Conservation (phyloP, 805 yeast species). For the Tetrapisispora fleetii region DNA sequence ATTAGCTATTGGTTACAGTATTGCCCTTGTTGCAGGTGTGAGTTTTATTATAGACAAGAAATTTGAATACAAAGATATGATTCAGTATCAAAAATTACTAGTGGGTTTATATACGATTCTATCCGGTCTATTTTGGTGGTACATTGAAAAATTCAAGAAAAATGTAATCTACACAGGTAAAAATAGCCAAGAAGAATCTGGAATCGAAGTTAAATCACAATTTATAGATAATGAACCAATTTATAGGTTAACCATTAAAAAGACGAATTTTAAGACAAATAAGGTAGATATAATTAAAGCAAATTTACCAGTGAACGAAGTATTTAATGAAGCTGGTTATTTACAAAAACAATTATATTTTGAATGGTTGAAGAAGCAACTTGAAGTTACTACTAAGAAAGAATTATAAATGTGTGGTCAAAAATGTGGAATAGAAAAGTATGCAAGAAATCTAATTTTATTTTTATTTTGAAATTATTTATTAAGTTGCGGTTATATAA, state of each 20-base stretch:
- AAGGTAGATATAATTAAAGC: slow-evolving; percentile 10
- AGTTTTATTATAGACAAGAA: slow-evolving; percentile 45
- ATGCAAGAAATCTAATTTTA: too few species aligned
- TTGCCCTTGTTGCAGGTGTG: slow-evolving; percentile 40
- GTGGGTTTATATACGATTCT: slow-evolving; percentile 34
- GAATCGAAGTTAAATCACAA: slow-evolving; percentile 24
- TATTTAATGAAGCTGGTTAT: slow-evolving; percentile 35
- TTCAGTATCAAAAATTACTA: slow-evolving; percentile 32
- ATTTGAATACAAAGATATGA: slow-evolving; percentile 34
- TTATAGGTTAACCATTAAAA: slow-evolving; percentile 32
- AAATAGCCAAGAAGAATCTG: slow-evolving; percentile 18
- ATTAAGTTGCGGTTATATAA: neutral
- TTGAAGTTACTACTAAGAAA: slow-evolving; percentile 1
- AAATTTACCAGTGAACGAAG: slow-evolving; percentile 25
- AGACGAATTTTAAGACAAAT: slow-evolving; percentile 2
- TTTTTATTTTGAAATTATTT: too few species aligned
- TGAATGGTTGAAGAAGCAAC: slow-evolving; percentile 30
- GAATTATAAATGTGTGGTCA: neutral
- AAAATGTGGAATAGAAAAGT: neutral
- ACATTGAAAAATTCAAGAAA: slow-evolving; percentile 32
- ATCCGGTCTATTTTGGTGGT: slow-evolving; percentile 32
- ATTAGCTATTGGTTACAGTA: slow-evolving; percentile 40
- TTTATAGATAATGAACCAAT: slow-evolving; percentile 35
- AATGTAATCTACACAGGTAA: slow-evolving; percentile 38
- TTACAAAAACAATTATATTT: slow-evolving; percentile 33